Evolutionary conservation across 371 early-diverging fungal species (phyloP), one percentile per base, ranked within the genome.

Genomic region (Mortierella sp.): DNA sequence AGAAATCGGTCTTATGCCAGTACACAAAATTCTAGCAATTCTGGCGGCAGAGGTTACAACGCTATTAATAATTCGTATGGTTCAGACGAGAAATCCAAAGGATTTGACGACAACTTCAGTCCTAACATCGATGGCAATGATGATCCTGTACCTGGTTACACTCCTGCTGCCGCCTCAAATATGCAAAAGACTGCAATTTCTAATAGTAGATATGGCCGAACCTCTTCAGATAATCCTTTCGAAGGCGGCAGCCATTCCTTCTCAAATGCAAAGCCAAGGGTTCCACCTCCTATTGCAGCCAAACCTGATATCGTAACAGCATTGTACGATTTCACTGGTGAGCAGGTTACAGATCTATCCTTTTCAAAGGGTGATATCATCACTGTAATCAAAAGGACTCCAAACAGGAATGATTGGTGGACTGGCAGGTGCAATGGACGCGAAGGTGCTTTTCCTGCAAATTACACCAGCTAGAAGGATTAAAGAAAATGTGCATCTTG

Each of bases 331-430:
- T 96, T 90, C 82, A 73, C 61, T 29, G 92, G 91, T 1, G 86
- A 91, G 65, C 89, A 93, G 76, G 80, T 76, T 0, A 93, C 90
- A 28, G 95, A 96, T 72, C 73, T 96, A 49, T 77, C 85, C 31
- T 95, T 96, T 76, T 83, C 79, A 42, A 89, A 89, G 77, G 93
- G 92, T 13, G 95, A 95, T 77, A 70, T 92, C n/a, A 93, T 96
- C 68, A 88, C 85, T 0, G 86, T 96, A 26, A 71, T 85, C 59
- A 76, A 67, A 54, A 76, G 70, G 68, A 90, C 91, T 2, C 89
- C 90, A 7, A 89, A 86, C 56, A 84, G 83, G n/a, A 87, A 94
- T 70, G 93, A 93, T 78, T 95, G 95, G 96, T 95, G 96, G 96
- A 87, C 87, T 34, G 96, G 95, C 13, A 84, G 65, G 49, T 83